Evolutionary conservation across 192 early-diverging fungal species (phyloP).

Genomic region (Rhizophlyctis rosea): DNA sequence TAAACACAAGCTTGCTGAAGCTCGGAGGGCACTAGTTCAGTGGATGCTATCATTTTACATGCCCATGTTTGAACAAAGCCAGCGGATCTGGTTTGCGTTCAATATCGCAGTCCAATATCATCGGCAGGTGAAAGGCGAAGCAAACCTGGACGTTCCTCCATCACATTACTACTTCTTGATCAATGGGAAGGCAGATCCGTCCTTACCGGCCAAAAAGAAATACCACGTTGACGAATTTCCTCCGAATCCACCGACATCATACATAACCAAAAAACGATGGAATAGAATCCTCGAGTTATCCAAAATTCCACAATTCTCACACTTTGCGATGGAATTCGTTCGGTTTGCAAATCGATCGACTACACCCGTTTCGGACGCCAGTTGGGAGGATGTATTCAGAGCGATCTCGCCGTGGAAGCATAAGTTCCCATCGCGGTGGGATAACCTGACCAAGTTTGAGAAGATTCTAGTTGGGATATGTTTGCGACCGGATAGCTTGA

Average conservation of each 20-base stretch:
- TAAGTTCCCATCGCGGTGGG: conserved; percentile 26
- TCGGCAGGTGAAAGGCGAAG: conserved; percentile 6
- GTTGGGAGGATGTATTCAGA: conserved; percentile 32
- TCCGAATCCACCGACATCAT: conserved; percentile 26
- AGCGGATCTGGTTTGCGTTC: conserved; percentile 14
- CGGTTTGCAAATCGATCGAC: conserved; percentile 30
- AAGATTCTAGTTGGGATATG: conserved; percentile 16
- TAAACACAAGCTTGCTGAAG: not conserved
- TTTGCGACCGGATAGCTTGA: conserved; percentile 27
- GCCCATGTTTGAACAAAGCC: not conserved
- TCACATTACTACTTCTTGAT: conserved; percentile 25
- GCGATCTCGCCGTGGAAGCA: conserved; percentile 19
- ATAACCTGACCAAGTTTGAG: conserved; percentile 22
- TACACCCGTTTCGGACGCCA: conserved; percentile 20
- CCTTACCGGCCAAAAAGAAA: conserved; percentile 1
- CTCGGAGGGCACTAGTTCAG: conserved; percentile 14
- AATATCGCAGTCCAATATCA: not conserved
- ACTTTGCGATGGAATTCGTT: conserved; percentile 28
- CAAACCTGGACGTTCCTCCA: not conserved
- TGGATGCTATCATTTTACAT: not conserved
- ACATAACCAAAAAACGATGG: conserved; percentile 23
- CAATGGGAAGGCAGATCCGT: not conserved
- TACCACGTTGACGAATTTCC: conserved; percentile 18
- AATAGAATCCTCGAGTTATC: conserved; percentile 9
- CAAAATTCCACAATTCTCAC: conserved; percentile 18